Percentiles rank a stretch among this genome's conserved stretches.
These are phyloP conservation scores for Neurospora discreta DNA, from an alignment of 495 filamentous ascomycete genomes.

Conservation along the genomic window DNA sequence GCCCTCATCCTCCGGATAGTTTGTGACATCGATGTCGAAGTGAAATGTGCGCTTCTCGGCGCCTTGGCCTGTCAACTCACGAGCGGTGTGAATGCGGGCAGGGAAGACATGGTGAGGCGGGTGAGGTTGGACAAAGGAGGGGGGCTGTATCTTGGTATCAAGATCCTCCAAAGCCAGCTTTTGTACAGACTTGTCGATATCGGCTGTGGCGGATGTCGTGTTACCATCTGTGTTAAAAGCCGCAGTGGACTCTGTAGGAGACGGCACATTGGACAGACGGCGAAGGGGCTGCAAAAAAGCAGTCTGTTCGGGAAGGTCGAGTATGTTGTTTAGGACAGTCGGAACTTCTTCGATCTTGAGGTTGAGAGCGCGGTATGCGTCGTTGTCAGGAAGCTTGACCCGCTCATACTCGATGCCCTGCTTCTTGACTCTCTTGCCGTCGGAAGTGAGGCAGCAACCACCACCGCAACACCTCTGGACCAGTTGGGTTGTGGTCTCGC, in stretches of 20 bases:
- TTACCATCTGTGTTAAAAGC: slow-evolving; percentile 15
- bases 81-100: slow-evolving; percentile 66
- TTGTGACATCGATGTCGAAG: slow-evolving; percentile 91
- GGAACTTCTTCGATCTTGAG: slow-evolving; percentile 67
- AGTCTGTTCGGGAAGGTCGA: slow-evolving; percentile 61
- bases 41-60: slow-evolving; percentile 95
- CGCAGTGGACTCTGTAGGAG: slow-evolving; percentile 27
- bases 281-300: slow-evolving; percentile 49
- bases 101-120: slow-evolving; percentile 84
- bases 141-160: slow-evolving; percentile 53
- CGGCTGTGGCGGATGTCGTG: not conserved
- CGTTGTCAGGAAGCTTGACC: slow-evolving; percentile 66
- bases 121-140: slow-evolving; percentile 88
- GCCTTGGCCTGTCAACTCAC: slow-evolving; percentile 81
- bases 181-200: slow-evolving; percentile 16
- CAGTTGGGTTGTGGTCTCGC: slow-evolving; percentile 48
- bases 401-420: slow-evolving; percentile 42
- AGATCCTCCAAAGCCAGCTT: slow-evolving; percentile 27
- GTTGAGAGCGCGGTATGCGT: slow-evolving; percentile 67
- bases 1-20: slow-evolving; percentile 78
- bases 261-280: slow-evolving; percentile 21
- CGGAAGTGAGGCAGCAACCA: slow-evolving; percentile 72
- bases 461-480: slow-evolving; percentile 79
- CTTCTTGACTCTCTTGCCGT: slow-evolving; percentile 31
- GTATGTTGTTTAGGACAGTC: slow-evolving; percentile 56